These are phyloP conservation scores for Aplosporella prunicola DNA, from an alignment of 2,329 filamentous ascomycete species.

Conservation along the genomic window DNA sequence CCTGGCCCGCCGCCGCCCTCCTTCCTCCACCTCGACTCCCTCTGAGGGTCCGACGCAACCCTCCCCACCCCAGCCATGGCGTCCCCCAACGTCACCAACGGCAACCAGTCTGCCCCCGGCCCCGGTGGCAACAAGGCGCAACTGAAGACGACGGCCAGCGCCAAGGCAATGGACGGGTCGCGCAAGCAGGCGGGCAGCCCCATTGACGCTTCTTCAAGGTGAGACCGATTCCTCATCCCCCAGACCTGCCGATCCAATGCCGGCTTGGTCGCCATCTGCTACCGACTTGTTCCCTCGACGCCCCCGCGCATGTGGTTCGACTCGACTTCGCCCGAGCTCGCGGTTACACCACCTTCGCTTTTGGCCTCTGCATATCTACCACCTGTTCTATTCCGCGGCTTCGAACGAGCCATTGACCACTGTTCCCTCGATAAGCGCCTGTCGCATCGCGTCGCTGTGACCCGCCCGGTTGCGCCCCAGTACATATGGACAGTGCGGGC, in stretches of 20 bases:
- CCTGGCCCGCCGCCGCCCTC: constrained; percentile 9
- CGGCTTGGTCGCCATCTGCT: background rate
- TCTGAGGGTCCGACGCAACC: constrained; percentile 11
- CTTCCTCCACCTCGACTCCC: constrained; percentile 13
- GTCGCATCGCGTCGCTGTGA: background rate
- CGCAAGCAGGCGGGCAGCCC: constrained; percentile 49
- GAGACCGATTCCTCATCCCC: constrained; percentile 21
- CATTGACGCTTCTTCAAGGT: constrained; percentile 46
- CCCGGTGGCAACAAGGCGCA: constrained; percentile 32
- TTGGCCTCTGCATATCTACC: constrained; percentile 7
- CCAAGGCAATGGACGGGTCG: constrained; percentile 42
- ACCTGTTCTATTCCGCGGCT: too few species aligned
- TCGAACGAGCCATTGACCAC: too few species aligned
- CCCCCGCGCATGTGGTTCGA: constrained; percentile 10
- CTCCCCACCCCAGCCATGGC: constrained; percentile 5
- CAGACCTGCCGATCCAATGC: background rate
- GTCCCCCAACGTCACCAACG: constrained; percentile 14
- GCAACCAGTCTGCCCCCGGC: constrained; percentile 28
- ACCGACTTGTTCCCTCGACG: constrained; percentile 3
- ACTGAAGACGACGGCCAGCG: constrained; percentile 41
- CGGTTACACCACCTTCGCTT: constrained; percentile 10
- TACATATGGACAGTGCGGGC: background rate
- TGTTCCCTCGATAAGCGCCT: background rate
- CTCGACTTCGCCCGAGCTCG: constrained; percentile 9
- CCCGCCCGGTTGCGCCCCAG: background rate